phyloP scores from a whole-genome alignment of 768 basidiomycete genomes.

The Agaricus sinodeliciosus region DNA sequence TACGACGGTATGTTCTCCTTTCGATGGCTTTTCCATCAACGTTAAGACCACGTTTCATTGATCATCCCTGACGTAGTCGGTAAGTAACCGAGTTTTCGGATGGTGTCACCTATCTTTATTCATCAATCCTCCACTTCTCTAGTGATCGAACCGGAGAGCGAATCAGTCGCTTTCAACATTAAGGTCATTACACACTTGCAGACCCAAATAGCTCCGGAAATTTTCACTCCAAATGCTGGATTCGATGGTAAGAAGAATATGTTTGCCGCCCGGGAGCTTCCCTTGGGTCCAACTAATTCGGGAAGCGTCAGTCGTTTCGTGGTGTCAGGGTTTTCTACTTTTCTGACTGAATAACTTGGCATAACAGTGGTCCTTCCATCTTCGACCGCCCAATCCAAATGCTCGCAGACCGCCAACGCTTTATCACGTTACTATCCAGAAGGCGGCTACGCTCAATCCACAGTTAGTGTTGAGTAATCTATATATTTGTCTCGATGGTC shows the following conservation, averaged over 20 bases:
- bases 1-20: slow-evolving; percentile 60
- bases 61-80: slow-evolving; percentile 31
- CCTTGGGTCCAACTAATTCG: slow-evolving; percentile 44
- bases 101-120: slow-evolving; percentile 38
- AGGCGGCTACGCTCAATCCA: slow-evolving; percentile 42
- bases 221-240: slow-evolving; percentile 68
- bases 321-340: no score
- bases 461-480: slow-evolving; percentile 16
- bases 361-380: slow-evolving; percentile 37
- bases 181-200: slow-evolving; percentile 64
- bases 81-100: slow-evolving; percentile 18
- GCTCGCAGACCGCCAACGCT: slow-evolving; percentile 43
- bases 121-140: slow-evolving; percentile 36
- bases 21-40: slow-evolving; percentile 1
- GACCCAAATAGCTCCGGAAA: slow-evolving; percentile 42
- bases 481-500: not conserved
- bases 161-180: slow-evolving; percentile 36
- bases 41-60: slow-evolving; percentile 10
- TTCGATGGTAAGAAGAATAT: slow-evolving; percentile 80
- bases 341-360: not conserved
- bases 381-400: slow-evolving; percentile 44
- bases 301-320: slow-evolving; percentile 36
- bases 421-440: slow-evolving; percentile 59
- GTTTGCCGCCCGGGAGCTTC: slow-evolving; percentile 55
- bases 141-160: slow-evolving; percentile 59